These are phyloP conservation scores for Oxalis stricta DNA, from an alignment of 441 rosid genomes.

Conservation along the genomic window DNA sequence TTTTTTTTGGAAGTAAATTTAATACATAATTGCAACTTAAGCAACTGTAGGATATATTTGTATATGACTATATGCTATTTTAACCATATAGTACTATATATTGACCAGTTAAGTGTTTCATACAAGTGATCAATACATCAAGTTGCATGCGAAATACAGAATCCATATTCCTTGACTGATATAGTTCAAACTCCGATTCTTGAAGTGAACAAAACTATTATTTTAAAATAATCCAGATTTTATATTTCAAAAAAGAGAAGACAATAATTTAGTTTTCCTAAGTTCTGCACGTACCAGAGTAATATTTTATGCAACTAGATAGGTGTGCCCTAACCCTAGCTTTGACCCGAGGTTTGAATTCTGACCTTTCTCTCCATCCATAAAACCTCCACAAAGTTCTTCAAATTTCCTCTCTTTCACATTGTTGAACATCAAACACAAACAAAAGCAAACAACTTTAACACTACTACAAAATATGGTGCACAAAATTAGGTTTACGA, in stretches of 20 bases:
- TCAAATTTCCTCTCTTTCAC: slow-evolving; percentile 15
- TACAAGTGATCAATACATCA: neutral
- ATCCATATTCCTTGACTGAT: neutral
- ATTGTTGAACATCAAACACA: slow-evolving; percentile 4
- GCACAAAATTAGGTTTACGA: slow-evolving; percentile 13
- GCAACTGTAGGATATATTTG: no score
- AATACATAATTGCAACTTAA: no score
- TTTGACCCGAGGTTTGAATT: slow-evolving; percentile 27
- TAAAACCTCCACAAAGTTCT: slow-evolving; percentile 11
- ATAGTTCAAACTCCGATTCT: slow-evolving; percentile 6
- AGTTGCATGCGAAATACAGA: neutral
- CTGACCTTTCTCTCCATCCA: slow-evolving; percentile 18
- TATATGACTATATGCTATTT: no score
- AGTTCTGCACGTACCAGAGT: slow-evolving; percentile 14
- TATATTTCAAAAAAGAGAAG: no score
- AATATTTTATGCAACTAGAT: slow-evolving; percentile 9
- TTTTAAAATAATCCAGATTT: neutral
- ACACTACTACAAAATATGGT: slow-evolving; percentile 21
- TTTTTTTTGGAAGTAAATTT: no score
- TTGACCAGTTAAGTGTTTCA: no score
- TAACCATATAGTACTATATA: no score
- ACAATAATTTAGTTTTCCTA: slow-evolving; percentile 14
- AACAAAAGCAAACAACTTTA: slow-evolving; percentile 3
- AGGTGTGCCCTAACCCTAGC: slow-evolving; percentile 25
- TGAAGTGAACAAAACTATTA: neutral